Evolutionary conservation across 352 stramenopile species (phyloP), one percentile per base, ranked within the genome.

Genomic region (Phytophthora melonis): DNA sequence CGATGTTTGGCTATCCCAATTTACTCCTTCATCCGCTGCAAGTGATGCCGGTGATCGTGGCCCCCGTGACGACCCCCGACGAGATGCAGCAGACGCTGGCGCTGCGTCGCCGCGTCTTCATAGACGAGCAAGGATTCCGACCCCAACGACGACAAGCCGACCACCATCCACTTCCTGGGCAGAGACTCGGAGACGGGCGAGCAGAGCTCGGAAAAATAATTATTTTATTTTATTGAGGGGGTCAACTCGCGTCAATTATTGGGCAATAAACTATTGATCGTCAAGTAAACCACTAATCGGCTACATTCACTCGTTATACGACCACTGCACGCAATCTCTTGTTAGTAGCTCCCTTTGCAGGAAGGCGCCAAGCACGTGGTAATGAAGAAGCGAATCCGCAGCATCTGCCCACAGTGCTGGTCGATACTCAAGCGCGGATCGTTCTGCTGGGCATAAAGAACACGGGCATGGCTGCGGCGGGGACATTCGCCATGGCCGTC

Each of bases 131-230:
- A 63, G 80, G 80, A 47, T 87, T 86, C 45, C 71, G 76, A 80
- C 32, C 66, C 73, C 25, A 57, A 84, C 61, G 86, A 80, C 76
- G 65, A 79, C 58, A 65, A 84, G n/a, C 72, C 76, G 30, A 81
- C 74, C 30, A 93, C 86, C 16, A 60, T 83, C 57, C 84, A 93
- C 34, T 91, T 92, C 19, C 30, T 93, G 4, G 84, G 84, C 63
- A 82, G 81, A 64, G 77, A 93, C 73, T 66, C 79, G 21, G 86
- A 91, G 25, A 75, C 83, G 41, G 77, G 78, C 73, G 79, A n/a
- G n/a, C n/a, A n/a, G n/a, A n/a, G n/a, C n/a, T n/a, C n/a, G n/a
- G n/a, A n/a, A n/a, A n/a, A n/a, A n/a, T n/a, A n/a, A n/a, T n/a
- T n/a, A n/a, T n/a, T n/a, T n/a, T n/a, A n/a, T n/a, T n/a, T n/a